Percentiles rank a stretch among this genome's conserved stretches.
phyloP scores from a whole-genome alignment of 2,329 filamentous ascomycete genomes.

The Saccharata proteae region DNA sequence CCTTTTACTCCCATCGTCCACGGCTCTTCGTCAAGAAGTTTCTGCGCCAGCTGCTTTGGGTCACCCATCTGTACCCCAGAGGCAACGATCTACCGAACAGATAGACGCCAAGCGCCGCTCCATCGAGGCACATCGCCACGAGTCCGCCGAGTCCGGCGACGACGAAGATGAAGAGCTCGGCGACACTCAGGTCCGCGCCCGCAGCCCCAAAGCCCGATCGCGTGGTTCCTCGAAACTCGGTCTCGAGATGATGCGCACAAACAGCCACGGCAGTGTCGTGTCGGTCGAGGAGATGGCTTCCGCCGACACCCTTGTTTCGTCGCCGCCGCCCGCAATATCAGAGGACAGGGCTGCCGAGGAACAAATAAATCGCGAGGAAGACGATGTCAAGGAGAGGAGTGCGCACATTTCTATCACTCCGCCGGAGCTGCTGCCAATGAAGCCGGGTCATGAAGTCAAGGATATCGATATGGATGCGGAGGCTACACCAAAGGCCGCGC shows the following conservation, averaged over 20 bases:
- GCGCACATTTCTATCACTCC: conserved; percentile 30
- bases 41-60: conserved; percentile 49
- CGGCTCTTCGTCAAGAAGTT: conserved; percentile 32
- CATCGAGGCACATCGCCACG: conserved; percentile 58
- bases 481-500: conserved; percentile 25
- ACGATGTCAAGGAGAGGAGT: conserved; percentile 9
- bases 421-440: conserved; percentile 37
- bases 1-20: conserved; percentile 20
- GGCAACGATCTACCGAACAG: conserved; percentile 59
- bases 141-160: conserved; percentile 78
- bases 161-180: conserved; percentile 91
- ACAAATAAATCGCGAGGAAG: conserved; percentile 2
- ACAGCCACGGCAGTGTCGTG: conserved; percentile 71
- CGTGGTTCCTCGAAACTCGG: conserved; percentile 64
- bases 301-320: conserved; percentile 22
- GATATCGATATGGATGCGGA: conserved; percentile 25
- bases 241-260: conserved; percentile 96
- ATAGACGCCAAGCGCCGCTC: conserved; percentile 63
- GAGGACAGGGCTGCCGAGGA: conserved; percentile 28
- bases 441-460: conserved; percentile 28
- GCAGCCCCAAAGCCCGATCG: conserved; percentile 33
- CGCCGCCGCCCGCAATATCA: conserved; percentile 28
- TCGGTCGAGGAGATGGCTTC: conserved; percentile 33
- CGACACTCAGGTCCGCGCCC: conserved; percentile 39
- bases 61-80: conserved; percentile 32